phyloP scores from a whole-genome alignment of 768 basidiomycete species.

The Tricholoma terreum region DNA sequence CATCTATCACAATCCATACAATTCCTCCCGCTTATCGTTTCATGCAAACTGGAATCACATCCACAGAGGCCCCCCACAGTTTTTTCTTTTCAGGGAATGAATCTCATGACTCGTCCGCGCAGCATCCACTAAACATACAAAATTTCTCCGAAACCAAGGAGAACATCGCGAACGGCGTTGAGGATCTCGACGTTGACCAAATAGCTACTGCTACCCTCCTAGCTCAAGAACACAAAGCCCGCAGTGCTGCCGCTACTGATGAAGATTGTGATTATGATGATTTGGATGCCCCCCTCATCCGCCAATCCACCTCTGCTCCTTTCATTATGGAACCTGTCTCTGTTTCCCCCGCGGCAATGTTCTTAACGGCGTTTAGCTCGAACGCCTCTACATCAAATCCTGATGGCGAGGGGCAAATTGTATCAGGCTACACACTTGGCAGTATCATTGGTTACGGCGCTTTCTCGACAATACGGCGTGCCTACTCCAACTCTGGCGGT shows the following conservation, averaged over 20 bases:
- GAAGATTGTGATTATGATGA: neutral
- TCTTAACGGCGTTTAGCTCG: constrained; percentile 62
- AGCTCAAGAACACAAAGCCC: constrained; percentile 3
- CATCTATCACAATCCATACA: neutral
- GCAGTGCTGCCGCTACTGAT: neutral
- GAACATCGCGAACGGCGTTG: constrained; percentile 2
- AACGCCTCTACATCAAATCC: constrained; percentile 37
- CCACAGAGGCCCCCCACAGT: neutral
- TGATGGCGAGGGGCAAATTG: constrained; percentile 64
- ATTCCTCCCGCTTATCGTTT: neutral
- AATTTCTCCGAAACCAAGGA: constrained; percentile 1
- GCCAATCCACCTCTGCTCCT: constrained; percentile 9
- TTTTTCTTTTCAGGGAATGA: neutral
- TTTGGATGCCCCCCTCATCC: neutral
- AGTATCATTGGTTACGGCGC: constrained; percentile 75
- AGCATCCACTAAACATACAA: constrained; percentile 2
- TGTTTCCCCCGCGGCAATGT: constrained; percentile 71
- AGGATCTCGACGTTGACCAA: constrained; percentile 23
- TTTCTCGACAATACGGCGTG: constrained; percentile 77
- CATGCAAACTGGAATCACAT: constrained; percentile 3
- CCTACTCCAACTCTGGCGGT: constrained; percentile 58
- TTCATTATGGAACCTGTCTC: constrained; percentile 18
- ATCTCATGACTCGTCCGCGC: neutral
- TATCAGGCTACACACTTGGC: constrained; percentile 76
- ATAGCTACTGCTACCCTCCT: constrained; percentile 18